These are phyloP conservation scores for Arthromyces matolae DNA, from an alignment of 768 basidiomycete species.

Conservation along the genomic window DNA sequence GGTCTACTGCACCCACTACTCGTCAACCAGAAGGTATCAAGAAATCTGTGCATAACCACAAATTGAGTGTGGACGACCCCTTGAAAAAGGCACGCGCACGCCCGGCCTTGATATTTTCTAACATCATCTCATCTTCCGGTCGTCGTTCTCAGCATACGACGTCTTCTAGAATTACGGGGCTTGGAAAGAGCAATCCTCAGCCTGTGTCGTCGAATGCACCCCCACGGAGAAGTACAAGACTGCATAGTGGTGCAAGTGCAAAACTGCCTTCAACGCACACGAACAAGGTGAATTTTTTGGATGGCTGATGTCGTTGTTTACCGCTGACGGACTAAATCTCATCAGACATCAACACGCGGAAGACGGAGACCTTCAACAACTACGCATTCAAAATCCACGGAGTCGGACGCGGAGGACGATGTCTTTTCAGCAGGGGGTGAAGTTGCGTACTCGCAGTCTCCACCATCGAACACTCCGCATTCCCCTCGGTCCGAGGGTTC, in stretches of 20 bases:
- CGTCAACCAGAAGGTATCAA: conserved; percentile 52
- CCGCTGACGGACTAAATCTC: conserved; percentile 6
- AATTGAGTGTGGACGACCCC: conserved; percentile 63
- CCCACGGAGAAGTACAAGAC: conserved; percentile 71
- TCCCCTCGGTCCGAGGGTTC: conserved; percentile 66
- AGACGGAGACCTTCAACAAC: conserved; percentile 55
- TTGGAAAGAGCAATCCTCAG: conserved; percentile 50
- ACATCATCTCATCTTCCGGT: conserved; percentile 83
- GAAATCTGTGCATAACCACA: conserved; percentile 49
- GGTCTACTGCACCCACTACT: conserved; percentile 58
- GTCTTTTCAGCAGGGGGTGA: conserved; percentile 38
- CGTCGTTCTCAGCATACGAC: conserved; percentile 73
- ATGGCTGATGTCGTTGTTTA: background rate
- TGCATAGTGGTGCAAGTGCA: conserved; percentile 53
- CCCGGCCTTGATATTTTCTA: conserved; percentile 84
- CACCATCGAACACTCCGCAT: conserved; percentile 51
- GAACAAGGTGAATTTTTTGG: conserved; percentile 47
- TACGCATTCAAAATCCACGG: conserved; percentile 56
- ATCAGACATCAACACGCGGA: conserved; percentile 44
- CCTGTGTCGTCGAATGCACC: conserved; percentile 38
- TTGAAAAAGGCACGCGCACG: conserved; percentile 90
- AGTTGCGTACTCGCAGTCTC: conserved; percentile 57
- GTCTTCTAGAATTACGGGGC: conserved; percentile 55
- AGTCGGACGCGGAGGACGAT: conserved; percentile 74
- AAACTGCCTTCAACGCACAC: conserved; percentile 39